phyloP scores from a whole-genome alignment of 352 stramenopile species.

The Phytophthora pini region DNA sequence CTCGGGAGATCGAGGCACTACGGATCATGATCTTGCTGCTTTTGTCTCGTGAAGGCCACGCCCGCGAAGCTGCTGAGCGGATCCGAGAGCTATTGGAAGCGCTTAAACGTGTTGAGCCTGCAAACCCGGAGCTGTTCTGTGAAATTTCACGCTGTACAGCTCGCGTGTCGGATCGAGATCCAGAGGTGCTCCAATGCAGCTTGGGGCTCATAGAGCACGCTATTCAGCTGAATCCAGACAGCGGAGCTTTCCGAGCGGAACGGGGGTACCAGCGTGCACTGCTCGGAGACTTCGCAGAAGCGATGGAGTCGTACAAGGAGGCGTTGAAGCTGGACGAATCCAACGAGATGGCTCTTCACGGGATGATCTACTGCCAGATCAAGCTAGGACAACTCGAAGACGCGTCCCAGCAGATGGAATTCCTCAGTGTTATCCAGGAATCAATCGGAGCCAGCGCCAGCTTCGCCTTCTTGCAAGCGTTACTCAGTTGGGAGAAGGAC shows the following conservation, averaged over 20 bases:
- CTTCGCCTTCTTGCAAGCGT: conserved; percentile 87
- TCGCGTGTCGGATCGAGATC: conserved; percentile 67
- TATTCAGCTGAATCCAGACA: conserved; percentile 65
- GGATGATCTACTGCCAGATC: conserved; percentile 94
- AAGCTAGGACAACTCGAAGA: conserved; percentile 89
- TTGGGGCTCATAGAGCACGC: conserved; percentile 74
- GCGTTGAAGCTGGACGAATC: conserved; percentile 87
- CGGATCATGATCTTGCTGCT: conserved; percentile 68
- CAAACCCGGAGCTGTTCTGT: conserved; percentile 72
- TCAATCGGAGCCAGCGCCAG: conserved; percentile 78
- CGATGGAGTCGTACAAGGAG: conserved; percentile 89
- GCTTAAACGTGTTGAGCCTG: conserved; percentile 74
- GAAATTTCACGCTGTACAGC: conserved; percentile 69
- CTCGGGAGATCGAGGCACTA: conserved; percentile 75
- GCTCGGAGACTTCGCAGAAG: conserved; percentile 76
- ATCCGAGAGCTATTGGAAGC: conserved; percentile 73
- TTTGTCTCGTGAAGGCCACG: conserved; percentile 68
- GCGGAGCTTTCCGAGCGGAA: conserved; percentile 72
- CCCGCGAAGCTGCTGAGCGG: conserved; percentile 58
- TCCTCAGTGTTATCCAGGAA: conserved; percentile 91
- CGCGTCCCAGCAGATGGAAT: conserved; percentile 92
- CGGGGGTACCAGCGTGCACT: conserved; percentile 80
- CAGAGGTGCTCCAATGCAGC: conserved; percentile 77
- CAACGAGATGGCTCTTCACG: conserved; percentile 89
- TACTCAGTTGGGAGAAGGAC: conserved; percentile 86